Conservation (phyloP, 352 stramenopile species). For the Phytophthora europaea region DNA sequence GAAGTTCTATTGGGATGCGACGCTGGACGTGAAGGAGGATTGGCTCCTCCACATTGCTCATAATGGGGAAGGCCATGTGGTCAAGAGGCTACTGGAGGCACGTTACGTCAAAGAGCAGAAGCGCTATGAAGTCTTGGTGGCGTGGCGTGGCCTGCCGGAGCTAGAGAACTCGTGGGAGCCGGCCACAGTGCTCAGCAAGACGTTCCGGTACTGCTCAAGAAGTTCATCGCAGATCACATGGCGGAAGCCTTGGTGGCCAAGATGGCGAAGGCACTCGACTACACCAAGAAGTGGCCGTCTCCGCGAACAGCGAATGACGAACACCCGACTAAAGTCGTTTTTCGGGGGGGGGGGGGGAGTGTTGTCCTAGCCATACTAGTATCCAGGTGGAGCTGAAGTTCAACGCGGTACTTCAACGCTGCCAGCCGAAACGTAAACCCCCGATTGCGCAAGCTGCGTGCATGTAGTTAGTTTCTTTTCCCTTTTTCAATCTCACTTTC, state of each 20-base stretch:
- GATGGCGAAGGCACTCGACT: not conserved
- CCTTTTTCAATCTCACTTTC: not conserved
- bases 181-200: not conserved
- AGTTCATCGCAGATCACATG: not conserved
- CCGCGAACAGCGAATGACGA: not conserved
- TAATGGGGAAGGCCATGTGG: slow-evolving; percentile 30
- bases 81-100: slow-evolving; percentile 6
- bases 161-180: not conserved
- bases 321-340: not conserved
- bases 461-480: not conserved
- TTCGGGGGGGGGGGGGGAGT: not conserved
- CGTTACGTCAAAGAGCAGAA: not conserved
- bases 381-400: not conserved
- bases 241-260: not conserved
- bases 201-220: not conserved
- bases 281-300: not conserved
- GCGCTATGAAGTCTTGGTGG: not conserved
- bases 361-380: not conserved
- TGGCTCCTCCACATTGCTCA: slow-evolving; percentile 18
- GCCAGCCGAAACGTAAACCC: not conserved
- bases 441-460: not conserved
- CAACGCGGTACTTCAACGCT: not conserved
- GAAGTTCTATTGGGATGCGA: slow-evolving; percentile 23
- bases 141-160: not conserved
- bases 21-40: slow-evolving; percentile 20